A percentile compares a stretch with the other conserved stretches of the same genome.
Evolutionary conservation across 2,329 filamentous ascomycete genomes (phyloP).

Genomic region (Bimuria novae-zelandiae): DNA sequence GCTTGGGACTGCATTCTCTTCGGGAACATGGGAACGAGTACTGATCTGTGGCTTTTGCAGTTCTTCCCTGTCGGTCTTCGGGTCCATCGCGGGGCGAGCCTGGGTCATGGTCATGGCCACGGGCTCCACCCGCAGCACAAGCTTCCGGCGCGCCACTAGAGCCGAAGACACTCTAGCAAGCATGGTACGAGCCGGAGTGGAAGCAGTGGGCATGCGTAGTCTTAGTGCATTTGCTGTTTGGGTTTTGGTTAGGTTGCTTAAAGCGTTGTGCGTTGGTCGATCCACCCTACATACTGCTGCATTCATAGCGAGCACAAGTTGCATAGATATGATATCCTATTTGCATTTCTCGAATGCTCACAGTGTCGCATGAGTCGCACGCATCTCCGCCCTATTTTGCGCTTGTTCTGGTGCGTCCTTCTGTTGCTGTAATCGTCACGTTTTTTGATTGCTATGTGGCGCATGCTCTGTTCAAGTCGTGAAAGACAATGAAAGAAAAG

Average conservation of each 20-base stretch:
- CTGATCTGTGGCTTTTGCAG: slow-evolving; percentile 6
- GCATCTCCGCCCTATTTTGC: no score
- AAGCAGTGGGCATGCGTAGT: slow-evolving; percentile 2
- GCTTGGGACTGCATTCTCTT: no score
- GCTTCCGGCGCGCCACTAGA: not conserved
- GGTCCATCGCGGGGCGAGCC: slow-evolving; percentile 4
- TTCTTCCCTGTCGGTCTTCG: slow-evolving; percentile 9
- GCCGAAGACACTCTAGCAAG: not conserved
- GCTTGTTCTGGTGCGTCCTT: no score
- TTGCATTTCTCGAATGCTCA: not conserved
- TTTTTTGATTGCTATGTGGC: no score
- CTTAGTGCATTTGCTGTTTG: not conserved
- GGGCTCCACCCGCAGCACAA: slow-evolving; percentile 2
- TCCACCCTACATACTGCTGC: not conserved
- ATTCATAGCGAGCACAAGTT: not conserved
- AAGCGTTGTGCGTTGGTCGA: not conserved
- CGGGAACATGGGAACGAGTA: not conserved
- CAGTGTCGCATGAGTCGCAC: no score
- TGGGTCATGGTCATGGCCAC: slow-evolving; percentile 6
- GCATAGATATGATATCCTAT: not conserved
- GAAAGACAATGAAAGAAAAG: no score
- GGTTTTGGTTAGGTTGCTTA: not conserved
- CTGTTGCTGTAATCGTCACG: no score
- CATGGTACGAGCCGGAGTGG: not conserved
- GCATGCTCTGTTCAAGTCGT: no score